Conservation (phyloP, 371 early-diverging fungal genomes). For the Mucor piriformis region DNA sequence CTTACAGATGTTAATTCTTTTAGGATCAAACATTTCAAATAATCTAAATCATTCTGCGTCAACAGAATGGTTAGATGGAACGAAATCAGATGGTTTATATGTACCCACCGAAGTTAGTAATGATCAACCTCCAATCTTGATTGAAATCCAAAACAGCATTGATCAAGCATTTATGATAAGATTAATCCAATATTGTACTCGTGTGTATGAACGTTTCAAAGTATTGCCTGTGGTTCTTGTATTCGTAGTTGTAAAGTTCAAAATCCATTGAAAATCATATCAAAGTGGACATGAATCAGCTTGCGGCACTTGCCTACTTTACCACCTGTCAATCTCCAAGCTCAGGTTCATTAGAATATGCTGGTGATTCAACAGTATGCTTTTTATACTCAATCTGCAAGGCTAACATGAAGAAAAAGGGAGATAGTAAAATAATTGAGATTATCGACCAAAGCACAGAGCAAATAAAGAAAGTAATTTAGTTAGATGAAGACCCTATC, state of each 20-base stretch:
- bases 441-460: conserved; percentile 19
- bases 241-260: conserved; percentile 18
- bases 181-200: conserved; percentile 18
- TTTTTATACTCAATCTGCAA: conserved; percentile 21
- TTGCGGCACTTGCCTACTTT: conserved; percentile 26
- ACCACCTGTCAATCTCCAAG: conserved; percentile 14
- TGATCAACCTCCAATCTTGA: conserved; percentile 15
- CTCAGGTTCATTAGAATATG: conserved; percentile 17
- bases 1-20: conserved; percentile 9
- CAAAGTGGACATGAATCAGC: conserved; percentile 18
- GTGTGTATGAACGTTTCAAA: conserved; percentile 15
- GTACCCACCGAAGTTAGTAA: conserved; percentile 9
- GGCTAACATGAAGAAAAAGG: conserved; percentile 21
- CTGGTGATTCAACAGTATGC: conserved; percentile 16
- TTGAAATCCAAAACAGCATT: conserved; percentile 17
- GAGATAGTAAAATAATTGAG: conserved; percentile 9
- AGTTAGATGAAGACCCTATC: conserved; percentile 21
- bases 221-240: conserved; percentile 22
- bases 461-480: conserved; percentile 20
- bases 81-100: conserved; percentile 18
- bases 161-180: conserved; percentile 21
- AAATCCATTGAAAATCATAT: conserved; percentile 20
- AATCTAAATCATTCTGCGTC: conserved; percentile 13
- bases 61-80: conserved; percentile 22
- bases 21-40: conserved; percentile 4